Evolutionary conservation across 495 filamentous ascomycete species (phyloP).

Genomic region (Aspergillus olivimuriae): DNA sequence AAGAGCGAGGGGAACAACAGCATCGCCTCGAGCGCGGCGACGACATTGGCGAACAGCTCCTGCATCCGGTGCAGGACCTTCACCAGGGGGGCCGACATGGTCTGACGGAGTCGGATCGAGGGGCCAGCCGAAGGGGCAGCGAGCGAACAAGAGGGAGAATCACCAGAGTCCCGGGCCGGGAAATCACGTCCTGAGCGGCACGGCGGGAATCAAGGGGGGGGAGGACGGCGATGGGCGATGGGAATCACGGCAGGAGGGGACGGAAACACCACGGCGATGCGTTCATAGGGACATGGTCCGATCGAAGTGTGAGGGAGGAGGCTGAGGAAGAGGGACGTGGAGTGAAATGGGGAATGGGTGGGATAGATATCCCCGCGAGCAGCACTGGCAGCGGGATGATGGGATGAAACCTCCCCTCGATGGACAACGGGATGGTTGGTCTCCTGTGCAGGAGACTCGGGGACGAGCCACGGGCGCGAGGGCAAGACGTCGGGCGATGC

Average conservation of each 20-base stretch:
- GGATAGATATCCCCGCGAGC: background rate
- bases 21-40: constrained; percentile 45
- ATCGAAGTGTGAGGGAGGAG: constrained; percentile 6
- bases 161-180: too few relatives aligned
- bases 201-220: too few relatives aligned
- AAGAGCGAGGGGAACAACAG: constrained; percentile 47
- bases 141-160: background rate
- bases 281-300: constrained; percentile 10
- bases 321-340: constrained; percentile 1
- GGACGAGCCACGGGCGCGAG: too few relatives aligned
- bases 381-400: background rate
- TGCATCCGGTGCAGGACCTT: constrained; percentile 45
- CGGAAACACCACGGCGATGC: constrained; percentile 3
- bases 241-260: background rate
- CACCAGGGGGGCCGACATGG: constrained; percentile 36
- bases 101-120: too few relatives aligned
- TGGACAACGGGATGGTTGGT: background rate
- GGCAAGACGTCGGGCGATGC: background rate
- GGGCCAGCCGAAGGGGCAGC: too few relatives aligned
- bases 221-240: background rate
- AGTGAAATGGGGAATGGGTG: constrained; percentile 3
- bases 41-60: constrained; percentile 48
- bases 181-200: too few relatives aligned
- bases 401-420: background rate
- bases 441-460: too few relatives aligned